Base-by-base conservation (phyloP, 148 eudicot genomes). In the Chenopodium berlandieri region DNA sequence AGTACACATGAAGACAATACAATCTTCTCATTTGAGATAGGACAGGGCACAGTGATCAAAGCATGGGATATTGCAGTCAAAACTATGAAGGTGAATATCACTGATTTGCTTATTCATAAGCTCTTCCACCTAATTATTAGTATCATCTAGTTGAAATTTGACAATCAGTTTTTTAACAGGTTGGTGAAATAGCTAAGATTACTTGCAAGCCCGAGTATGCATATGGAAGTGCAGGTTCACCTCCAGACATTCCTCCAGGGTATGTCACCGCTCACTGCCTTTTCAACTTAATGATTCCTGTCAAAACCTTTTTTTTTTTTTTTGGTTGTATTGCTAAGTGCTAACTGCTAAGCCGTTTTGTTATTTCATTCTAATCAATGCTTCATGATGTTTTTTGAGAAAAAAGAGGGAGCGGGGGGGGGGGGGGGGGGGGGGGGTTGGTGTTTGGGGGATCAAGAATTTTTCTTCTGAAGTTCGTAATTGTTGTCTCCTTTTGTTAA, bases 201-300 rank as follows among this genome's bases (percentile, higher is more conserved):
- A 96, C 97, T 83, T 89, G 97, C 90, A 92, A 94, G 92, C 89
- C 99, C 74, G 99, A 94, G 73, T 96, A 94, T 88, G 99, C 98
- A n/a, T 96, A 96, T 88, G 98, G 99, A 30, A 89, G 91, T 87
- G 93, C 94, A 2, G 99, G 99, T 82, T 94, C 99, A 80, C 98
- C 94, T 50, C 99, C 99, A 66, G 99, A 96, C 78, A 89, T 96
- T 32, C 98, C 98, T 82, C 90, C 99, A 47, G 89, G 92, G 99
- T 95, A 95, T 62, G 77, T 84, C 54, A 30, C 75, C 23, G 30
- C 68, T 40, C 25, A 37, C 23, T 22, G 2, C 75, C 25, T 12
- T 74, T 74, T 74, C 22, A 14, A 74, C 31, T 25, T 27, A 25
- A 12, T 25, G 63, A 50, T 46, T 52, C n/a, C 40, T 12, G 34